phyloP scores from a whole-genome alignment of 495 filamentous ascomycete genomes.

The Podospora didyma region DNA sequence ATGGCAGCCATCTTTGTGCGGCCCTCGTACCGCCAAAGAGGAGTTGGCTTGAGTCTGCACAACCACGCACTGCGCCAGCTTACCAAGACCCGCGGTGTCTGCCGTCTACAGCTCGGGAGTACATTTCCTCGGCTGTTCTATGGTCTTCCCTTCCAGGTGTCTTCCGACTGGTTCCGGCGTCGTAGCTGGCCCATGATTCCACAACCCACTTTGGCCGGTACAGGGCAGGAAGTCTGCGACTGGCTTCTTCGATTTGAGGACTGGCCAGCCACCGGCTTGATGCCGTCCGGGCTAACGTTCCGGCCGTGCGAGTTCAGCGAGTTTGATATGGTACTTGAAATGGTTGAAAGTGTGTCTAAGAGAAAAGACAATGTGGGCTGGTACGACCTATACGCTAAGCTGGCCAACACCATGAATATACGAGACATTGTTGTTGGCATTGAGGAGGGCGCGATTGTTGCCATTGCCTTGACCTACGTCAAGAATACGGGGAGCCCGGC shows the following conservation, averaged over 20 bases:
- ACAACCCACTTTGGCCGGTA: conserved; percentile 30
- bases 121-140: conserved; percentile 59
- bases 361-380: conserved; percentile 45
- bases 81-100: conserved; percentile 49
- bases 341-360: conserved; percentile 45
- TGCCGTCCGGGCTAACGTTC: conserved; percentile 38
- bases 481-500: conserved; percentile 48
- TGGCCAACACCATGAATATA: conserved; percentile 41
- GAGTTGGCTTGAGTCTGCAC: conserved; percentile 56
- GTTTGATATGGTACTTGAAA: conserved; percentile 49
- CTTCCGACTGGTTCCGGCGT: conserved; percentile 53
- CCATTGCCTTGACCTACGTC: conserved; percentile 53
- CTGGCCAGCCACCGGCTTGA: conserved; percentile 39
- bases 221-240: conserved; percentile 51
- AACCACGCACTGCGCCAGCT: conserved; percentile 50
- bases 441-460: conserved; percentile 45
- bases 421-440: conserved; percentile 48
- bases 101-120: conserved; percentile 55
- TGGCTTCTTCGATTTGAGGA: conserved; percentile 52
- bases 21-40: conserved; percentile 47
- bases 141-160: conserved; percentile 46
- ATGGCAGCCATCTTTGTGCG: conserved; percentile 56
- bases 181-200: conserved; percentile 53
- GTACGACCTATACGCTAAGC: conserved; percentile 52
- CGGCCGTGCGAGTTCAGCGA: conserved; percentile 47